Evolutionary conservation across 2,329 filamentous ascomycete species (phyloP).

Genomic region (Monilinia aucupariae): DNA sequence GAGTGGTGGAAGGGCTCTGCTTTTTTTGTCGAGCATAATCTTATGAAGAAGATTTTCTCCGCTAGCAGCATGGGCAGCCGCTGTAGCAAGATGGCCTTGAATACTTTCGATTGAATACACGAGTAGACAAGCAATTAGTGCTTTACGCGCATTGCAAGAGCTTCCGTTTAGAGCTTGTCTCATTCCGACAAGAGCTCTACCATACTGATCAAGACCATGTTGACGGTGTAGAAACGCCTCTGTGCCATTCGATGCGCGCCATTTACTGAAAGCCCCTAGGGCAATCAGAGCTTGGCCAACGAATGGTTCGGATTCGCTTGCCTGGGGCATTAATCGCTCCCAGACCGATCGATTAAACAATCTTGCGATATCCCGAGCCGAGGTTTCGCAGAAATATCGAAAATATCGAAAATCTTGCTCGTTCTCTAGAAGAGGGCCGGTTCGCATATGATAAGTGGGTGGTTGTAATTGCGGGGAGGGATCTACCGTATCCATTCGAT

Average conservation of each 20-base stretch:
- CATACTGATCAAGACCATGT: slow-evolving; percentile 14
- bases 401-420: slow-evolving; percentile 22
- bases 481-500: not conserved
- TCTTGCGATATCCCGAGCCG: slow-evolving; percentile 19
- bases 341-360: slow-evolving; percentile 21
- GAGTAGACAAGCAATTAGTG: slow-evolving; percentile 16
- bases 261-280: slow-evolving; percentile 22
- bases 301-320: slow-evolving; percentile 21
- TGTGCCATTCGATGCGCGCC: not conserved
- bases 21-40: not conserved
- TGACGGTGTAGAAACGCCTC: slow-evolving; percentile 9
- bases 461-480: not conserved
- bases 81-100: slow-evolving; percentile 13
- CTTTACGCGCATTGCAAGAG: slow-evolving; percentile 9
- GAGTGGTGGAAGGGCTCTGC: not conserved
- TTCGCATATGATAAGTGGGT: not conserved
- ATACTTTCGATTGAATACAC: slow-evolving; percentile 20
- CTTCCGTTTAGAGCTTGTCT: slow-evolving; percentile 8
- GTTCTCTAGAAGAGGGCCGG: slow-evolving; percentile 15
- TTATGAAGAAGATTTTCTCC: slow-evolving; percentile 15
- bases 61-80: slow-evolving; percentile 11
- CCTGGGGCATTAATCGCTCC: slow-evolving; percentile 24
- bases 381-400: slow-evolving; percentile 21
- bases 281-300: slow-evolving; percentile 24
- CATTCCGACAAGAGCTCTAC: slow-evolving; percentile 15